Evolutionary conservation across 2,329 filamentous ascomycete species (phyloP).

Genomic region (Sordariomycetes sp.): DNA sequence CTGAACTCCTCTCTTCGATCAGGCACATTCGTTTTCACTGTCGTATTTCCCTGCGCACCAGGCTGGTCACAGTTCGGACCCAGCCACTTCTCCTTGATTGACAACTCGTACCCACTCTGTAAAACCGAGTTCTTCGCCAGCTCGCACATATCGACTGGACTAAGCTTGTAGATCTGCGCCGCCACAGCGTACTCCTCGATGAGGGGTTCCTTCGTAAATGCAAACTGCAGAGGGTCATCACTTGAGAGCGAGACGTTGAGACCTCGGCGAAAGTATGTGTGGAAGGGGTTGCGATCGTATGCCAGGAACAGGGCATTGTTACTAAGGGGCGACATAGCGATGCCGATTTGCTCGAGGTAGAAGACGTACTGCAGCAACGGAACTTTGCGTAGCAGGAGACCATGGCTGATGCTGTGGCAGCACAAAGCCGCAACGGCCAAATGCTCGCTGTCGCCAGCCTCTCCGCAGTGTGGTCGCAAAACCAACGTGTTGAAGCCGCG

Average conservation of each 20-base stretch:
- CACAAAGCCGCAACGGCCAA: conserved; percentile 84
- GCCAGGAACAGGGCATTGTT: conserved; percentile 96
- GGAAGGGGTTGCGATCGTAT: conserved; percentile 93
- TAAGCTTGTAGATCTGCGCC: conserved; percentile 97
- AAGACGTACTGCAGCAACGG: conserved; percentile 94
- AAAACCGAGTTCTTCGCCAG: conserved; percentile 91
- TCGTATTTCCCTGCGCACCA: conserved; percentile 78
- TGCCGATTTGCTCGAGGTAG: conserved; percentile 95
- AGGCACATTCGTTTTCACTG: conserved; percentile 94
- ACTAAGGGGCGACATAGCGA: conserved; percentile 97
- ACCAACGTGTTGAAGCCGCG: conserved; percentile 95
- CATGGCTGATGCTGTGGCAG: conserved; percentile 95
- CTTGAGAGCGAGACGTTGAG: conserved; percentile 94
- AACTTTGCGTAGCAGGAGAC: conserved; percentile 84
- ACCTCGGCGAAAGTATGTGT: conserved; percentile 90
- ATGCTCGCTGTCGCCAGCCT: conserved; percentile 95
- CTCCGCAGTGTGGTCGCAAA: conserved; percentile 87
- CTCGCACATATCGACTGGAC: conserved; percentile 96
- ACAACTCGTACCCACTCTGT: conserved; percentile 87
- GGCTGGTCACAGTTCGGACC: conserved; percentile 69
- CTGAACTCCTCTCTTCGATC: conserved; percentile 86
- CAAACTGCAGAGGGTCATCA: conserved; percentile 94
- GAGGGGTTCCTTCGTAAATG: conserved; percentile 94
- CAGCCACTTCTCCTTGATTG: conserved; percentile 86
- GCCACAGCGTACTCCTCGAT: conserved; percentile 98